A percentile compares a stretch with the other conserved stretches of the same genome.
These are phyloP conservation scores for Phialophora expanda DNA, from an alignment of 2,329 filamentous ascomycete genomes.

Conservation along the genomic window DNA sequence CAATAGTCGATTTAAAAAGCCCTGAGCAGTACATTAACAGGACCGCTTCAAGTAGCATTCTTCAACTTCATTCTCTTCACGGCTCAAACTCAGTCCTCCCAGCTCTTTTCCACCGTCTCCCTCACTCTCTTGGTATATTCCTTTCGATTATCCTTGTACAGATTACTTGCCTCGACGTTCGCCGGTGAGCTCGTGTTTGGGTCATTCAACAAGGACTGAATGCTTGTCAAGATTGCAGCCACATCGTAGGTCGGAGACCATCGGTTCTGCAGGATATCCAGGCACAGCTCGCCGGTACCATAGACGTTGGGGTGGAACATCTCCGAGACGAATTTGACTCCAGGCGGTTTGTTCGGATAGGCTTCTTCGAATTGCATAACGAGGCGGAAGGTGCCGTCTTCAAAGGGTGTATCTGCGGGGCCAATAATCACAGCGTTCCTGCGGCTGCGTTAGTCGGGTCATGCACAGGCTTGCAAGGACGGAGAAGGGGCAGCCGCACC, in stretches of 20 bases:
- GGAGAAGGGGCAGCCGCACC: conserved; percentile 60
- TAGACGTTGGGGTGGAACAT: conserved; percentile 99
- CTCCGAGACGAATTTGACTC: conserved; percentile 97
- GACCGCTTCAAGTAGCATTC: not conserved
- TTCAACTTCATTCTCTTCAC: not conserved
- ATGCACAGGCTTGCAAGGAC: not conserved
- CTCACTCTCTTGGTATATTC: conserved; percentile 79
- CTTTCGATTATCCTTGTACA: conserved; percentile 97
- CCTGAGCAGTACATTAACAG: not conserved
- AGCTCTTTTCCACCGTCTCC: conserved; percentile 85
- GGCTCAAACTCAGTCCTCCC: conserved; percentile 72
- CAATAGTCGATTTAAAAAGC: not conserved
- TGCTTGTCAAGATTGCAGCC: conserved; percentile 93
- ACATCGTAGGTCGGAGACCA: conserved; percentile 99
- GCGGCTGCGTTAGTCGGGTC: conserved; percentile 13
- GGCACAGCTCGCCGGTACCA: conserved; percentile 90
- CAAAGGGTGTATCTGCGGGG: conserved; percentile 94
- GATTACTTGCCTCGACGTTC: conserved; percentile 95
- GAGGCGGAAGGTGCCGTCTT: conserved; percentile 95
- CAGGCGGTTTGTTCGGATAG: conserved; percentile 96
- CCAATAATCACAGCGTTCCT: conserved; percentile 99
- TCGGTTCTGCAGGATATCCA: conserved; percentile 95
- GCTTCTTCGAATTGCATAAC: conserved; percentile 99
- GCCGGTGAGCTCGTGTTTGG: conserved; percentile 98
- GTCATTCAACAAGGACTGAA: conserved; percentile 96